Percentiles rank a stretch among this genome's conserved stretches.
Conservation (phyloP, 805 yeast species). For the Millerago galiae region DNA sequence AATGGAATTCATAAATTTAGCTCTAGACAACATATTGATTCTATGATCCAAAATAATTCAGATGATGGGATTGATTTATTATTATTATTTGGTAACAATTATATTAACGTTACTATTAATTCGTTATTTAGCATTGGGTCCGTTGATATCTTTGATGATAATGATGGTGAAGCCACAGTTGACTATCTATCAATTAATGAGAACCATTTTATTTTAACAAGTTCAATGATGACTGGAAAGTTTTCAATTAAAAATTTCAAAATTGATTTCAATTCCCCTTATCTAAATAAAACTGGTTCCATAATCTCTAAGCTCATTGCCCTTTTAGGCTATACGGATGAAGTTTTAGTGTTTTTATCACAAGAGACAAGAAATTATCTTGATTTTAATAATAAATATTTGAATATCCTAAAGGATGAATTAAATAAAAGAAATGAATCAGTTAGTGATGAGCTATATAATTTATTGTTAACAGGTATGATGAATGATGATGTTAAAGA, state of each 20-base stretch:
- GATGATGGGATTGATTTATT: constrained; percentile 21
- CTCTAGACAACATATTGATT: constrained; percentile 25
- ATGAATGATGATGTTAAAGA: constrained; percentile 43
- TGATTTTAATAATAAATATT: constrained; percentile 31
- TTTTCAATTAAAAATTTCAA: constrained; percentile 14
- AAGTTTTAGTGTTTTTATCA: constrained; percentile 24
- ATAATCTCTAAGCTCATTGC: constrained; percentile 19
- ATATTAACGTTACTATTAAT: constrained; percentile 26
- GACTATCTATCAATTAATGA: constrained; percentile 5
- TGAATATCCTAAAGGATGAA: constrained; percentile 32
- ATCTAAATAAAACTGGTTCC: constrained; percentile 13
- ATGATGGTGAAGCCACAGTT: constrained; percentile 15
- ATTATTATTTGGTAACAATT: constrained; percentile 17
- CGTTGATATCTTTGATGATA: constrained; percentile 11
- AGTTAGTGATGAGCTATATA: constrained; percentile 36
- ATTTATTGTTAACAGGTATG: constrained; percentile 47
- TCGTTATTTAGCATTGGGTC: constrained; percentile 28
- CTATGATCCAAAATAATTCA: constrained; percentile 18
- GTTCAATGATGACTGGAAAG: constrained; percentile 17
- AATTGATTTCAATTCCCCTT: constrained; percentile 9
- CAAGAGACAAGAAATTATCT: constrained; percentile 30
- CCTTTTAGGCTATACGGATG: constrained; percentile 28
- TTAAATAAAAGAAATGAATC: constrained; percentile 19
- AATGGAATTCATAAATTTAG: constrained; percentile 15
- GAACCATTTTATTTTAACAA: constrained; percentile 17